Percentiles rank a stretch among this genome's conserved stretches.
Conservation (phyloP, 2,329 filamentous ascomycete genomes). For the Bretziella fagacearum region DNA sequence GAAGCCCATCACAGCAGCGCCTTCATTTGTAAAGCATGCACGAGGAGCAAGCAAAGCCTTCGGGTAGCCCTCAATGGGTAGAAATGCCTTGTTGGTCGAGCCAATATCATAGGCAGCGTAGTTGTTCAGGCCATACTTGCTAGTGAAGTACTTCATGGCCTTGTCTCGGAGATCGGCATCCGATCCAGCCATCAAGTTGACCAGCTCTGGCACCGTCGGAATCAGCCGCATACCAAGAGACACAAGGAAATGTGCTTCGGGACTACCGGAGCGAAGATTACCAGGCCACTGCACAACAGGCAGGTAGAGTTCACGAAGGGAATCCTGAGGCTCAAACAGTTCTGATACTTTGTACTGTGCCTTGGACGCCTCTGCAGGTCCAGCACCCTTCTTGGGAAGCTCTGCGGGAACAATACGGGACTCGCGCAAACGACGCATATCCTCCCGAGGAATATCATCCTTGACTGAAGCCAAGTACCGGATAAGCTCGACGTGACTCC, state of each 20-base stretch:
- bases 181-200: constrained; percentile 57
- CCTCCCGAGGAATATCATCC: constrained; percentile 69
- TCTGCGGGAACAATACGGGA: constrained; percentile 75
- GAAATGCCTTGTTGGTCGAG: constrained; percentile 38
- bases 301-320: constrained; percentile 51
- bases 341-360: constrained; percentile 55
- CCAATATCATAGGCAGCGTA: constrained; percentile 51
- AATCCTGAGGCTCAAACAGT: constrained; percentile 62
- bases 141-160: constrained; percentile 67
- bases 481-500: constrained; percentile 89
- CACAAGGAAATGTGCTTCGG: constrained; percentile 59
- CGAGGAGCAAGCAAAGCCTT: constrained; percentile 52
- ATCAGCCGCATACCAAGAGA: constrained; percentile 54
- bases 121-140: constrained; percentile 59
- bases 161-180: constrained; percentile 43
- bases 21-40: constrained; percentile 68
- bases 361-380: constrained; percentile 36
- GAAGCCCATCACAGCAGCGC: constrained; percentile 63
- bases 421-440: constrained; percentile 60
- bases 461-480: constrained; percentile 84
- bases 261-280: constrained; percentile 44
- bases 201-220: constrained; percentile 56
- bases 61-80: constrained; percentile 56
- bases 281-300: constrained; percentile 72
- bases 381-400: constrained; percentile 30